Evolutionary conservation across 805 yeast genomes (phyloP), one percentile per base, ranked within the genome.

Genomic region (Wickerhamiella siamensis): DNA sequence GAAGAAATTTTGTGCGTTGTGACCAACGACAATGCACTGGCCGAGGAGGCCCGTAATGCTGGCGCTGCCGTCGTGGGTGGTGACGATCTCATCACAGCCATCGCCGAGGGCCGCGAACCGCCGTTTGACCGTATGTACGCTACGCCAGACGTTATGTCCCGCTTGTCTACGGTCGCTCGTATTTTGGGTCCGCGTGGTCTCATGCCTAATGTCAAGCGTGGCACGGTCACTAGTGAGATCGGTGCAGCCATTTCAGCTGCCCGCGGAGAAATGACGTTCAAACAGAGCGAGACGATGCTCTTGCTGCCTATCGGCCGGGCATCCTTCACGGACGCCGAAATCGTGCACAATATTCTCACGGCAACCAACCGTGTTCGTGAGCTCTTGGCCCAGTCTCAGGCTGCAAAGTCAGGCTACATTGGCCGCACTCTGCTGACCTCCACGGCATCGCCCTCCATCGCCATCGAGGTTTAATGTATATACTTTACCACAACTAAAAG

Each of bases 101-200:
- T 88, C 48, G 62, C 67, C 37, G 62, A 64, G 6, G 73, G 74
- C 17, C 74, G 72, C 15, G 64, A 64, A 26, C 54, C 75, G 26
- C 70, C 72, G 48, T 79, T 77, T 52, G 86, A 84, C 54, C 78
- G 77, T 54, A 75, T 84, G 37, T 78, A 79, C 56, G 93, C 95
- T 4, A 79, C 95, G 2, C 83, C 94, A 1, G 95, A 83, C 31
- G 74, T 84, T 44, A 71, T 72, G 18, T 60, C 71, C n/a, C 67
- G 70, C 20, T 66, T 91, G 48, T 56, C 52, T n/a, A 70, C 72
- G 43, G 64, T 83, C 18, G 95, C 91, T n/a, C 74, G 86, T 54
- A 64, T 71, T 9, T 69, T 91, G 51, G 97, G 97, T 44, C 94
- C 94, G 26, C 75, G 70, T 54, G 94, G 94, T 19, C 69, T 91